phyloP scores from a whole-genome alignment of 208 protist genomes.

The Trichomonas tenax region DNA sequence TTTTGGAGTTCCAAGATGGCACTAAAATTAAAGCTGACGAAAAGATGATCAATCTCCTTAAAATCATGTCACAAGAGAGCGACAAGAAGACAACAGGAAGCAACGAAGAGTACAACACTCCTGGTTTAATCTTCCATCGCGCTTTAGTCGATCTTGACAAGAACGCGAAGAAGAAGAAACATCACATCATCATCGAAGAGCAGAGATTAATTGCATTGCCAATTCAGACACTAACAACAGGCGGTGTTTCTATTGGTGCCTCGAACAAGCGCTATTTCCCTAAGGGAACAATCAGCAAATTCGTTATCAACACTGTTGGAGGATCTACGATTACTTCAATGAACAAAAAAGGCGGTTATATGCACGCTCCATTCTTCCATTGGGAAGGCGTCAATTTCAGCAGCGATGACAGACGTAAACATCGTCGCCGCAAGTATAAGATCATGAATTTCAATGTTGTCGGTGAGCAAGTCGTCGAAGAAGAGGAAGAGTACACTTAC shows the following conservation, averaged over 20 bases:
- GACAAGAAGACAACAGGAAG: background rate
- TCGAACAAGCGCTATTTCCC: background rate
- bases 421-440: background rate
- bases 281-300: background rate
- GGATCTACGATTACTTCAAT: background rate
- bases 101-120: background rate
- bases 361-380: background rate
- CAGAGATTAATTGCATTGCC: background rate
- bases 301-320: background rate
- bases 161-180: background rate
- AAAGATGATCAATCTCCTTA: background rate
- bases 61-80: background rate
- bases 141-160: background rate
- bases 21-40: background rate
- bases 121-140: background rate
- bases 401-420: no score
- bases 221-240: background rate
- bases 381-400: background rate
- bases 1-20: background rate
- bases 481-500: background rate
- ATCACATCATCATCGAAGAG: background rate
- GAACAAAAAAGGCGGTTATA: background rate
- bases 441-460: background rate
- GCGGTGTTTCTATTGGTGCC: background rate
- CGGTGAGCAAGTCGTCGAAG: background rate